Base-by-base conservation (phyloP, 148 eudicot species). In the Fagopyrum homotropicum region DNA sequence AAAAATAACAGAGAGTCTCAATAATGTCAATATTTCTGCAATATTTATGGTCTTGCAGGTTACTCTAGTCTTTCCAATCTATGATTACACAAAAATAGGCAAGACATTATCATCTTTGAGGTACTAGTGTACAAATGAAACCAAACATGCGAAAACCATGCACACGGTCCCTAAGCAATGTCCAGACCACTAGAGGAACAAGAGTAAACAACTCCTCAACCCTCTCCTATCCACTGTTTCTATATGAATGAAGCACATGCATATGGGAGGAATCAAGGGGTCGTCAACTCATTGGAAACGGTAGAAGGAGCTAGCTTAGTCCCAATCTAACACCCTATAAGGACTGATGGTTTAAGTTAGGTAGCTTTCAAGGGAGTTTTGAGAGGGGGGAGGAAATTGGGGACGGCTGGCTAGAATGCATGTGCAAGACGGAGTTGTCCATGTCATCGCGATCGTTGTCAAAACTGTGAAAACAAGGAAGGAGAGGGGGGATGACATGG, bases 341-440 rank as follows among this genome's bases (percentile, higher is more conserved):
- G 66, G 66, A 60, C 9, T 40, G 71, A 66, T 66, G 47, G n/a
- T 12, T 43, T 15, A 66, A 35, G 71, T 15, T 43, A 66, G 40
- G 71, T 66, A 66, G 46, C 46, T 66, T 29, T 66, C 71, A 66
- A 40, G 71, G 71, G 63, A 19, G 30, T 57, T 19, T 57, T 57
- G 63, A 57, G 52, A 49, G 52, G 52, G 52, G 52, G 12, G 52
- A 49, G 52, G 40, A 35, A 35, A 35, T 35, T 35, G 40, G 40
- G 40, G 3, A 1, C 9, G 6, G 19, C 17, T 43, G 43, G 71
- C 47, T 14, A 66, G 71, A 40, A 8, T 40, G 19, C 71, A 66
- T 66, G 71, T 66, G 71, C 71, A 66, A 66, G 17, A 15, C 9
- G 9, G 71, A 66, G 71, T 66, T 66, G 71, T 66, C 71, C 47